Evolutionary conservation across 1,284 basidiomycete species (phyloP).

Genomic region (Volvariella surrecta): DNA sequence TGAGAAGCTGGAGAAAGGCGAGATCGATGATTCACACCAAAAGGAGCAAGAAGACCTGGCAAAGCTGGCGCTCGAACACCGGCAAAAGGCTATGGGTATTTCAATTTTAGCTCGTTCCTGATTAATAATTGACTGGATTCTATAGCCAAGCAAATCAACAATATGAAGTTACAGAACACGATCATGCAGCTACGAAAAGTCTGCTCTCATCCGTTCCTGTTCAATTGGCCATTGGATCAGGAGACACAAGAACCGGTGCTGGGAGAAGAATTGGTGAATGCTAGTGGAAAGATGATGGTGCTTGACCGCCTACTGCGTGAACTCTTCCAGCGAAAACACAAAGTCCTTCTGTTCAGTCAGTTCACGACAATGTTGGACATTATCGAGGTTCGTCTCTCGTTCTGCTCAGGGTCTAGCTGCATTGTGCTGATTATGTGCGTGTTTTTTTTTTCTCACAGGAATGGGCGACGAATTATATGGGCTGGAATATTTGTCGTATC

Average conservation of each 20-base stretch:
- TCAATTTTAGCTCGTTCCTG: constrained; percentile 11
- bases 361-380: constrained; percentile 96
- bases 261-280: constrained; percentile 73
- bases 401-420: constrained; percentile 2
- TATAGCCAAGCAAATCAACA: constrained; percentile 77
- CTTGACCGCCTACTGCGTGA: constrained; percentile 83
- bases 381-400: constrained; percentile 55
- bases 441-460: constrained; percentile 36
- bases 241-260: constrained; percentile 51
- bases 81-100: constrained; percentile 53
- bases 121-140: background rate
- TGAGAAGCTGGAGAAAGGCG: constrained; percentile 45
- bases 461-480: constrained; percentile 80
- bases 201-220: constrained; percentile 90
- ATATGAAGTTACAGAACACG: constrained; percentile 87
- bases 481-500: constrained; percentile 81
- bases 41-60: constrained; percentile 20
- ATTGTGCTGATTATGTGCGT: background rate
- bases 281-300: constrained; percentile 95
- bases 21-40: constrained; percentile 26
- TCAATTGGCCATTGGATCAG: constrained; percentile 80
- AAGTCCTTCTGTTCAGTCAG: constrained; percentile 91
- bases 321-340: constrained; percentile 79
- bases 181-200: constrained; percentile 95
- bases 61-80: constrained; percentile 42